Base-by-base conservation (phyloP, 257 asterid genomes). In the Cruciata laevipes region DNA sequence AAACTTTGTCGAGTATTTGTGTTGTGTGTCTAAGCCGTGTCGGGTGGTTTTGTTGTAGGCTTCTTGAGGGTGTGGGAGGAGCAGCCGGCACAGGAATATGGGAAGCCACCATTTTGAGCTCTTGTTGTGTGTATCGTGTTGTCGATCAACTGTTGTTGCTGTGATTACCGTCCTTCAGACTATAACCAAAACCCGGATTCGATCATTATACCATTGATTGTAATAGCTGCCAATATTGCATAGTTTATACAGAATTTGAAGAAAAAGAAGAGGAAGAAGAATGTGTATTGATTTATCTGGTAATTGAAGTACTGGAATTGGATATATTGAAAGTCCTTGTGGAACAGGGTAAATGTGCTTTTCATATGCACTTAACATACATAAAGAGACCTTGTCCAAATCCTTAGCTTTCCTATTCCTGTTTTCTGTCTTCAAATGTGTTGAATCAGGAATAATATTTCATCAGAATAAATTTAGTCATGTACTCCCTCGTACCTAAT, bases 41-140 rank as follows among this genome's bases (percentile, higher is more conserved):
- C 38, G 57, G 63, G 51, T 69, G 60, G 32, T 57, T 68, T 69
- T 62, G 31, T 53, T 74, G 83, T 57, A 85, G 95, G 95, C 77
- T 80, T 81, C 51, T 66, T 86, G 78, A 75, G 89, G 77, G 67
- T 70, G 47, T 84, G 90, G n/a, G n/a, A n/a, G 93, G 93, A 86
- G 84, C 91, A 81, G 83, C 89, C 90, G 33, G n/a, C 82, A 1
- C 89, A 81, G 66, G 89, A 88, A 56, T 86, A 78, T 5, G 83
- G 85, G 74, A 88, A 81, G 66, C 91, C 89, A 55, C 91, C 89
- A 59, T 86, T 84, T 78, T 82, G 83, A 86, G 74, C 78, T 40
- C 16, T 40, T 30, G 53, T 63, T 67, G 13, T 7, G 44, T 61
- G 47, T 53, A 47, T 70, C 56, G 35, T 40, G 68, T 53, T 70